Evolutionary conservation across 805 yeast genomes (phyloP), one percentile per base, ranked within the genome.

Genomic region (Saccharomyces kudriavzevii): DNA sequence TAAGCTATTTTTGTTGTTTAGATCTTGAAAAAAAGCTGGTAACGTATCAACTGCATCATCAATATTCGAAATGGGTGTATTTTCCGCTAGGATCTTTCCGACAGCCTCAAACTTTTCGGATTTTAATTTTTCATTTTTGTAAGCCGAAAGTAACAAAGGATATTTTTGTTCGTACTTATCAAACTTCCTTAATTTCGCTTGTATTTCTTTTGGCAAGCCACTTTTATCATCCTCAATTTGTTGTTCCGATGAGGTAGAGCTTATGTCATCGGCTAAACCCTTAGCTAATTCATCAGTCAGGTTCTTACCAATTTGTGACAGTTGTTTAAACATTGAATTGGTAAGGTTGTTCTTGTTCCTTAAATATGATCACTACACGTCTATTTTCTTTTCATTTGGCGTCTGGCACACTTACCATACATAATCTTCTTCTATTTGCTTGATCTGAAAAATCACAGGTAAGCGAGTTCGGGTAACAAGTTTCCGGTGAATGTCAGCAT

Each of bases 81-180:
- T 71, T 61, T 92, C 97, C 50, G 80, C 76, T 55, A 92, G 71
- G 13, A 86, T 79, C 53, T 74, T 81, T 64, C 89, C 97, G 60
- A 91, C 85, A 0, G 72, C 63, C 4, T 65, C 73, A 8, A 90
- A 77, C 47, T 84, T 75, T 48, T 79, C 84, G 1, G 77, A 73
- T 60, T 84, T 86, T 49, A 78, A 74, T 71, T 87, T 89, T 67
- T 91, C 97, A 1, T 77, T 73, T 64, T 89, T 87, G 71, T 89
- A 94, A 0, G 98, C 97, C 47, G 85, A 85, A 50, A 90, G 76
- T 14, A 92, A 73, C 46, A 82, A 72, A 0, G 99, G 99, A 65
- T 94, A 92, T 67, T 89, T 90, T 50, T 85, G 86, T 67, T 92
- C 98, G 68, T 91, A 92, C 67, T 89, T 90, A 53, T 78, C 81